These are phyloP conservation scores for Teunomyces gatunensis DNA, from an alignment of 805 yeast genomes.

Conservation along the genomic window DNA sequence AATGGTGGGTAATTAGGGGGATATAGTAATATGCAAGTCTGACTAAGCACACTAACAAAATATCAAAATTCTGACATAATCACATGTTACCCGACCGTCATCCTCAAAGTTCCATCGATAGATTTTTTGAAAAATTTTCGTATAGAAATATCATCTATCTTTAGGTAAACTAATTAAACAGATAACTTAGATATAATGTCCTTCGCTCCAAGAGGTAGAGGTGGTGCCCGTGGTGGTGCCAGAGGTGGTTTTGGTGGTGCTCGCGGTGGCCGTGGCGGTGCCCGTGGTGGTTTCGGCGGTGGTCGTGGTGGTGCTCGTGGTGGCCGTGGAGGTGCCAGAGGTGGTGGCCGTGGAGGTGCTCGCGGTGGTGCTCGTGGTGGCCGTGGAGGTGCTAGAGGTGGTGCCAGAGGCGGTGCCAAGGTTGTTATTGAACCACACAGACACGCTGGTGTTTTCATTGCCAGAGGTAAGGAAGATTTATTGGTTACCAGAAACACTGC, in stretches of 20 bases:
- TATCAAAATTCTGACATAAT: background rate
- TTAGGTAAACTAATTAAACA: constrained; percentile 4
- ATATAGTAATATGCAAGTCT: background rate
- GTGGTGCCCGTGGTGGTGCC: constrained; percentile 49
- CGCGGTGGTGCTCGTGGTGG: constrained; percentile 54
- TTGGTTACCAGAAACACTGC: constrained; percentile 95
- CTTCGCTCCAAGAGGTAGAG: constrained; percentile 67
- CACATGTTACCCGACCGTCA: constrained; percentile 10
- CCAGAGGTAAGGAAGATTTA: constrained; percentile 99
- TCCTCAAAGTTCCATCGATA: background rate
- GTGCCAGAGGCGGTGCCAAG: constrained; percentile 89
- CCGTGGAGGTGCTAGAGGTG: constrained; percentile 73
- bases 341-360: constrained; percentile 39
- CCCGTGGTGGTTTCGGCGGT: constrained; percentile 41
- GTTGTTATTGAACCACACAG: constrained; percentile 98
- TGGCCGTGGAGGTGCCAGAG: constrained; percentile 32
- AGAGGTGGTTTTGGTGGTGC: constrained; percentile 52
- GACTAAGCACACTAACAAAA: background rate
- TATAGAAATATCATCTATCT: constrained; percentile 3
- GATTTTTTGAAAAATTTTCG: constrained; percentile 10
- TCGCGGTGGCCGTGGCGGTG: constrained; percentile 57
- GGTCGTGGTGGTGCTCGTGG: constrained; percentile 51
- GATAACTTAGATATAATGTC: constrained; percentile 52
- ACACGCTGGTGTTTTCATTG: constrained; percentile 98
- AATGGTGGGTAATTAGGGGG: background rate